Evolutionary conservation across 139 green algal genomes (phyloP), one percentile per base, ranked within the genome.

Genomic region (Closterium sp.): DNA sequence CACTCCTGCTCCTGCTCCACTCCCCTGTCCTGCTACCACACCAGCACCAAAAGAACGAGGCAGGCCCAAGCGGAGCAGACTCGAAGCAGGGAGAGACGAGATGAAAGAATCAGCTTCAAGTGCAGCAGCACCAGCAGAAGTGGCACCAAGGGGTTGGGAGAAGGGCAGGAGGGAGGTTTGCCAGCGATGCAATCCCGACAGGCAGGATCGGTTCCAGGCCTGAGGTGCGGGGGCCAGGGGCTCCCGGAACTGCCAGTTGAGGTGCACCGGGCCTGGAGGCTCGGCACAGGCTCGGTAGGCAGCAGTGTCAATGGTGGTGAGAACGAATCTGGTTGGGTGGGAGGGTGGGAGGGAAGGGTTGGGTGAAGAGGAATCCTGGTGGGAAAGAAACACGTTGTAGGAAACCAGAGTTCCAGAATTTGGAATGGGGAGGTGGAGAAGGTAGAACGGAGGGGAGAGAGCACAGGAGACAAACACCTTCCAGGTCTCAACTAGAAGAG

Each of bases 181-280:
- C 83, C 83, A 38, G 69, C n/a, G 33, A 5, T 86, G 30, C 83
- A 91, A 38, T 19, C 84, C 92, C 2, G 19, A 8, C 25, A 91
- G 64, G 66, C 84, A 87, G 34, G 30, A 30, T 33, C 28, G 32
- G 69, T 7, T 30, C 92, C 94, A 96, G 81, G 91, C 84, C 34
- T 94, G 66, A 43, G 81, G 19, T 33, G 93, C 66, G 0, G 97
- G 97, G 1, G 95, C 96, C n/a, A 99, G 95, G 4, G 98, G 98
- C 92, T 99, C 97, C 8, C 97, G 93, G 95, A 99, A 99, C 94
- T 98, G 96, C 83, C 91, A 95, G 94, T 99, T 99, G 33, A 99
- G 64, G 91, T 99, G 98, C 66, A 99, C 98, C 1, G 98, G 98
- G 2, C 98, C 98, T 0, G 97, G 66, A 89, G 16, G 89, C 33